phyloP scores from a whole-genome alignment of 176 grass and related monocot genomes.

The Triticum turgidum region DNA sequence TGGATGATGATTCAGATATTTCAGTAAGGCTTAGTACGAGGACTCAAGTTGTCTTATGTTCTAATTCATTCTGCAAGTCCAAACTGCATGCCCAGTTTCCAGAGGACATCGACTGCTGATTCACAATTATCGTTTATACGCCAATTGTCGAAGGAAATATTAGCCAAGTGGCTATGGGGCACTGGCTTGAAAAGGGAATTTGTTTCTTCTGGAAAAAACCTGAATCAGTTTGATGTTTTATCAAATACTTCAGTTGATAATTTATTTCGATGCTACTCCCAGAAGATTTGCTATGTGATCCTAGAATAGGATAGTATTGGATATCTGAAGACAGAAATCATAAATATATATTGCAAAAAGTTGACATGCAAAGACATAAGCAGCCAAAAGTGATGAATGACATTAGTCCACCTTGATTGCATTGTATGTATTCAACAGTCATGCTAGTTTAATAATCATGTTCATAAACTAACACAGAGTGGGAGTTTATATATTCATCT shows the following conservation, averaged over 20 bases:
- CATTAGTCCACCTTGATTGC: neutral
- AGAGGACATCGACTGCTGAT: neutral
- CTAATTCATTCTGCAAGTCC: neutral
- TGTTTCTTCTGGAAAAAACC: neutral
- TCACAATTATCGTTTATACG: neutral
- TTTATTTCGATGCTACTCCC: neutral
- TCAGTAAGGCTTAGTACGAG: neutral
- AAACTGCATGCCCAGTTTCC: neutral
- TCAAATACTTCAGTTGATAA: neutral
- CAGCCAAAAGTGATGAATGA: conserved; percentile 3
- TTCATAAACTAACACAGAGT: conserved; percentile 7
- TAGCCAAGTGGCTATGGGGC: neutral
- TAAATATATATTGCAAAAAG: conserved; percentile 19
- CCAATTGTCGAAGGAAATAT: neutral
- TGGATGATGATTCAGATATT: neutral
- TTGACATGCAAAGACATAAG: neutral
- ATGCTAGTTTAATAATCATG: neutral
- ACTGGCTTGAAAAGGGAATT: neutral
- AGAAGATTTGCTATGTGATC: neutral
- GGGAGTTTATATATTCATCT: conserved; percentile 12
- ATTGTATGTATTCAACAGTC: conserved; percentile 20
- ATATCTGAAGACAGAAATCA: neutral
- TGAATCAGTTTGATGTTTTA: neutral
- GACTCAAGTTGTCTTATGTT: neutral
- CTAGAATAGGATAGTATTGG: neutral